phyloP scores from a whole-genome alignment of 768 basidiomycete species.

The Mycena alexandri region DNA sequence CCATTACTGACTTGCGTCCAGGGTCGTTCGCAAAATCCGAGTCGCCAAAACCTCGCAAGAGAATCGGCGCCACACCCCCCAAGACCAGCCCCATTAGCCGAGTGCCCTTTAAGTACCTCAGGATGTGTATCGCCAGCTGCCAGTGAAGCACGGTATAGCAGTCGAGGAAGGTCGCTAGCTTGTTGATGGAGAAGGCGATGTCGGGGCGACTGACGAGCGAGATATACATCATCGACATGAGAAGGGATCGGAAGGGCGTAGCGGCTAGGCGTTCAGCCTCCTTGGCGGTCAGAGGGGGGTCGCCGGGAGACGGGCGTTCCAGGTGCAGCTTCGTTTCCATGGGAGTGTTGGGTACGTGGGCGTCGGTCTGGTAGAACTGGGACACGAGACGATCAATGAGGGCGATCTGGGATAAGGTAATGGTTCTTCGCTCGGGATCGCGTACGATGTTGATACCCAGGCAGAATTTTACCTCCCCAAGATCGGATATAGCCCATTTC shows the following conservation, averaged over 20 bases:
- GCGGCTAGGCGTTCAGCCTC: neutral
- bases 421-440: no score
- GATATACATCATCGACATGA: neutral
- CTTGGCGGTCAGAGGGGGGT: neutral
- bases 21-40: no score
- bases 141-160: no score
- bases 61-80: no score
- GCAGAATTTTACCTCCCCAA: neutral
- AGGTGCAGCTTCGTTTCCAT: neutral
- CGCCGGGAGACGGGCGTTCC: neutral
- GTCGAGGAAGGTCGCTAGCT: no score
- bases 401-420: neutral
- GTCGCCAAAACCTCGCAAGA: no score
- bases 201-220: neutral
- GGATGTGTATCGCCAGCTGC: no score
- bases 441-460: neutral
- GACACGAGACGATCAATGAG: no score
- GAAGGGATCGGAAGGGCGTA: neutral
- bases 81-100: no score
- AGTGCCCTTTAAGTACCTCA: no score
- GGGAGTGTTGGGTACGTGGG: neutral
- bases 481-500: neutral
- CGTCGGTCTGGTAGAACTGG: neutral
- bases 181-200: no score
- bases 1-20: no score